Evolutionary conservation across 2,329 filamentous ascomycete genomes (phyloP), one percentile per base, ranked within the genome.

Genomic region (Cytospora leucostoma): DNA sequence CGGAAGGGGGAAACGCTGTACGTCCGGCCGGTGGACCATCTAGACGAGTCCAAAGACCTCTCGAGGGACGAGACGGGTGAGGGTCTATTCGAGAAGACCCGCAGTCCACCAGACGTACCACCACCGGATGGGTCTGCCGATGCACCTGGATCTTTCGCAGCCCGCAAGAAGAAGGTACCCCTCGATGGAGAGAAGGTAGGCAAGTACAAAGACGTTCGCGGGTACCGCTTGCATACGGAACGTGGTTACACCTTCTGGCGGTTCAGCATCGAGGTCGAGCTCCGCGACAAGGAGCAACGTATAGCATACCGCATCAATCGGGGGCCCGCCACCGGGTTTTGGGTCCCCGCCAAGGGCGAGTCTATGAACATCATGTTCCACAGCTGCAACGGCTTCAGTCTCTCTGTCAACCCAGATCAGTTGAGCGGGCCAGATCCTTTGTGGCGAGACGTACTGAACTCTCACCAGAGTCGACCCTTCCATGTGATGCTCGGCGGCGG

Each of bases 291-390:
- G 64, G 91, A 98, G 75, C 87, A 93, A 70, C 89, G 94, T 47
- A 90, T 99, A 67, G 94, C 93, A 0, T 99, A 99, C 76, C 91
- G 93, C 60, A 96, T 99, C 79, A 99, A 99, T 72, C 84, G 89
- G 54, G 94, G 95, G 0, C 93, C 94, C 7, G 87, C 92, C 2
- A 88, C 91, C 59, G 92, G 90, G 1, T 99, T 99, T 74, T 99
- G 95, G 94, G 92, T 99, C 0, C 95, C 96, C 6, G 90, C 89
- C 37, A 85, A 83, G 56, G 89, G 87, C 17, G 84, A 96, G 74
- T 86, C 90, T 2, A 99, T 99, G 95, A 97, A 98, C 77, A 91
- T 97, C 74, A 97, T 98, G 93, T 99, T 97, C 78, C 86, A 98
- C 78, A 97, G 91, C 74, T 97, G 95, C 79, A 99, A 99, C 74